Conservation (phyloP, 345 rosid genomes). For the Lepidium aucheri region DNA sequence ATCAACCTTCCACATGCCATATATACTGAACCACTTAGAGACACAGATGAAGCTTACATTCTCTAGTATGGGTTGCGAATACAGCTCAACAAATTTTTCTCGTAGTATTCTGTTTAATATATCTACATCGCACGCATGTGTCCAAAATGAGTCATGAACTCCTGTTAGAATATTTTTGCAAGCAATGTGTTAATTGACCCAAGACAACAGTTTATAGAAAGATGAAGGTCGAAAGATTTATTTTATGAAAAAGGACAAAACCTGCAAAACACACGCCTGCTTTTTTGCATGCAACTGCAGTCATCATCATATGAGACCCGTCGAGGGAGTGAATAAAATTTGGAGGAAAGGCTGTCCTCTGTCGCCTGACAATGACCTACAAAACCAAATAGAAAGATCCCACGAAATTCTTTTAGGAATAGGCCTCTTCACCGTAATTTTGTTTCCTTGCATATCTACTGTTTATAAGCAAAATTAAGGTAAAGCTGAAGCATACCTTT, state of each 20-base stretch:
- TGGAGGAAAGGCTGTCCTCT: slow-evolving; percentile 95
- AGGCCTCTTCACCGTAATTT: not conserved
- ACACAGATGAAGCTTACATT: slow-evolving; percentile 45
- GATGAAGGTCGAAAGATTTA: not conserved
- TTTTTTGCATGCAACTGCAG: slow-evolving; percentile 78
- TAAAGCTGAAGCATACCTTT: slow-evolving; percentile 38
- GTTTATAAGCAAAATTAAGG: slow-evolving; percentile 12
- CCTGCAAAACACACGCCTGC: slow-evolving; percentile 93
- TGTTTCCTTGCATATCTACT: not conserved
- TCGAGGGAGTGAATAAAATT: slow-evolving; percentile 98
- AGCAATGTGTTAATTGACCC: slow-evolving; percentile 5
- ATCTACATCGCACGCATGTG: slow-evolving; percentile 98
- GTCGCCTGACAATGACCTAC: slow-evolving; percentile 77
- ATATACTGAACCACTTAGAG: not conserved
- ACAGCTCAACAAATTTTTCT: slow-evolving; percentile 88
- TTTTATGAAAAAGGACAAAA: slow-evolving; percentile 20
- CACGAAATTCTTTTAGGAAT: slow-evolving; percentile 2
- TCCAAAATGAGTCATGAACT: slow-evolving; percentile 99
- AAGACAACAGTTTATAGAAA: slow-evolving; percentile 3
- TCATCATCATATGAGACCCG: slow-evolving; percentile 99
- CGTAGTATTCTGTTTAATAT: slow-evolving; percentile 70
- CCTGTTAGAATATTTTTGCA: slow-evolving; percentile 38
- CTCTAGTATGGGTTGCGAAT: slow-evolving; percentile 78
- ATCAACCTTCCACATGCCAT: slow-evolving; percentile 52
- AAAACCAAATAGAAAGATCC: not conserved